Base-by-base conservation (phyloP, 2,329 filamentous ascomycete genomes). In the Arthrobotrys iridis region DNA sequence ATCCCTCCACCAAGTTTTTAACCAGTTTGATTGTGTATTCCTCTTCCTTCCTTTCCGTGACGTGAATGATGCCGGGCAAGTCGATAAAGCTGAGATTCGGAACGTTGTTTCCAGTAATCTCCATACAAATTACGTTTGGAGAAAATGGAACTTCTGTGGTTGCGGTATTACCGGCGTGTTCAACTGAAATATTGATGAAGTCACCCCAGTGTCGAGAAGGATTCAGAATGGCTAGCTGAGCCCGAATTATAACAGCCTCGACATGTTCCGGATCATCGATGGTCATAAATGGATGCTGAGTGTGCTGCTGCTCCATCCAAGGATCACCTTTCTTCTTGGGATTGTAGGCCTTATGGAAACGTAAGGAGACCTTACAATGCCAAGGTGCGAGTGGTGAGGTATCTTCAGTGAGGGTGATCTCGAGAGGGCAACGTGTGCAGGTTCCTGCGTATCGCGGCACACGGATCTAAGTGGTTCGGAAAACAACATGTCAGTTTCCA, bases 31-130 rank as follows among this genome's bases (percentile, higher is more conserved):
- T 79, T 7, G 79, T 60, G 15, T 79, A 79, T n/a, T 79, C 68
- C 33, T 79, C 78, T 15, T 58, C 75, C 62, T 59, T 79, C 55
- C 77, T 77, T 52, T 79, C 78, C 1, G 78, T 79, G 3, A 78
- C 79, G 37, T 79, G 78, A 33, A 79, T 79, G 11, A 79, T 77
- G 45, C 78, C 78, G 6, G 78, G 78, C 24, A 79, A 65, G 64
- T 79, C 78, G 73, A 79, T 79, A 45, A 79, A 79, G 11, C 78
- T 78, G 24, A 79, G 70, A 65, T 79, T 79, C 5, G 78, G 78
- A 30, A 79, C 66, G 30, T 77, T 76, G 13, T 74, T 73, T 3
- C 77, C 78, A 2, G 77, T 78, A 24, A 79, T 79, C 60, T 79
- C 78, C 77, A 79, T 78, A 37, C 78, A 79, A 35, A 79, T 78